Base-by-base conservation (phyloP, 805 yeast genomes). In the Brettanomyces naardenensis region DNA sequence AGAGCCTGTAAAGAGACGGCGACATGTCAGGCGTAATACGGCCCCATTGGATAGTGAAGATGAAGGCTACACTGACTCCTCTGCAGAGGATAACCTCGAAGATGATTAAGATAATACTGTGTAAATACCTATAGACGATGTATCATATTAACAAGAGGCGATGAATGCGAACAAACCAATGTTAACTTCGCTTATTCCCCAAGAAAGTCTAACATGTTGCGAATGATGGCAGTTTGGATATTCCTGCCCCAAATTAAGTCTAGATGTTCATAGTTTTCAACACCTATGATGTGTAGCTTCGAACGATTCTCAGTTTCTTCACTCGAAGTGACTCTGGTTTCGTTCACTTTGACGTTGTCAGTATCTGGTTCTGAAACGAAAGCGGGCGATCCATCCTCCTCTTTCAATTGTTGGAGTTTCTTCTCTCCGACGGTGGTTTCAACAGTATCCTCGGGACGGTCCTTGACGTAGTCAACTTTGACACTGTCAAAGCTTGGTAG, bases 171-270 rank as follows among this genome's bases (percentile, higher is more conserved):
- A n/a, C n/a, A n/a, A n/a, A n/a, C n/a, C n/a, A n/a, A n/a, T n/a
- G n/a, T n/a, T n/a, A 28, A 7, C 17, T 28, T 9, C n/a, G 10
- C 9, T 20, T 14, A 15, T 20, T 38, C 23, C 19, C 39, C 36
- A 19, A 58, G 33, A 44, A 55, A 54, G 6, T 58, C 54, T 3
- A 64, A 41, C 5, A 73, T 65, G 39, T 66, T 64, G 5, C 62
- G 54, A 33, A 71, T 61, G 3, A 77, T 79, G 38, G 65, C 52
- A 4, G 51, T 45, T 21, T 66, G 73, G 3, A 82, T 81, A 38
- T 78, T 73, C 19, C 69, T 62, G n/a, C 96, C 97, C 98, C 98
- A 90, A 10, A 90, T 64, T 44, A 90, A 71, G 55, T 92, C 98
- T 43, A 90, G 62, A 61, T 90, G 98, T 60, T 90, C 98, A 55